Evolutionary conservation across 2,329 filamentous ascomycete species (phyloP).

Genomic region (Neurospora sp.): DNA sequence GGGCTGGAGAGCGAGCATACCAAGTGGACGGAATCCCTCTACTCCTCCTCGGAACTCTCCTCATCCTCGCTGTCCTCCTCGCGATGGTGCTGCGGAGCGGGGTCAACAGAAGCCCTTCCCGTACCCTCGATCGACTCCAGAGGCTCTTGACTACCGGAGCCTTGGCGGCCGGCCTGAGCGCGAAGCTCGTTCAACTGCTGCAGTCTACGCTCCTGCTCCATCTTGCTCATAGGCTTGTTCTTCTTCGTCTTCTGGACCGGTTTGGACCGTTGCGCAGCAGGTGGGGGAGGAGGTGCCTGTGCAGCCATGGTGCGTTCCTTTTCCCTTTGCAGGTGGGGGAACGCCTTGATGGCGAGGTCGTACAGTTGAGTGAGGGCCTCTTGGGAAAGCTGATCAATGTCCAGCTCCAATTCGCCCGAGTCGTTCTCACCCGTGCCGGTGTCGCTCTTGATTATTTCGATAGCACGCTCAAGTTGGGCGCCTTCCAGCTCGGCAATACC

Average conservation of each 20-base stretch:
- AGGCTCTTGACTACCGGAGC: slow-evolving; percentile 39
- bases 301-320: slow-evolving; percentile 24
- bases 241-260: slow-evolving; percentile 48
- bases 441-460: slow-evolving; percentile 84
- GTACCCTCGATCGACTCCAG: slow-evolving; percentile 27
- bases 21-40: slow-evolving; percentile 1
- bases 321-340: slow-evolving; percentile 26
- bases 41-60: slow-evolving; percentile 44
- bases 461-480: slow-evolving; percentile 67
- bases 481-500: slow-evolving; percentile 75
- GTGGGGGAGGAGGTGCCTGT: slow-evolving; percentile 12
- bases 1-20: neutral
- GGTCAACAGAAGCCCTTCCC: slow-evolving; percentile 11
- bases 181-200: slow-evolving; percentile 52
- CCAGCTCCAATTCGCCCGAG: slow-evolving; percentile 48
- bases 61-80: slow-evolving; percentile 40
- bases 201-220: slow-evolving; percentile 60
- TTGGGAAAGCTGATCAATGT: slow-evolving; percentile 47
- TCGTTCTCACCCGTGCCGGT: slow-evolving; percentile 59
- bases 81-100: slow-evolving; percentile 1
- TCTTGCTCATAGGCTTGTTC: slow-evolving; percentile 69
- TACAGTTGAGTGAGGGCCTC: slow-evolving; percentile 47
- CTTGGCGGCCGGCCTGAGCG: slow-evolving; percentile 35
- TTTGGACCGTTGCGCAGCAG: slow-evolving; percentile 18
- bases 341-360: slow-evolving; percentile 31